These are phyloP conservation scores for Trichoderma erinaceum DNA, from an alignment of 495 filamentous ascomycete species.

Conservation along the genomic window DNA sequence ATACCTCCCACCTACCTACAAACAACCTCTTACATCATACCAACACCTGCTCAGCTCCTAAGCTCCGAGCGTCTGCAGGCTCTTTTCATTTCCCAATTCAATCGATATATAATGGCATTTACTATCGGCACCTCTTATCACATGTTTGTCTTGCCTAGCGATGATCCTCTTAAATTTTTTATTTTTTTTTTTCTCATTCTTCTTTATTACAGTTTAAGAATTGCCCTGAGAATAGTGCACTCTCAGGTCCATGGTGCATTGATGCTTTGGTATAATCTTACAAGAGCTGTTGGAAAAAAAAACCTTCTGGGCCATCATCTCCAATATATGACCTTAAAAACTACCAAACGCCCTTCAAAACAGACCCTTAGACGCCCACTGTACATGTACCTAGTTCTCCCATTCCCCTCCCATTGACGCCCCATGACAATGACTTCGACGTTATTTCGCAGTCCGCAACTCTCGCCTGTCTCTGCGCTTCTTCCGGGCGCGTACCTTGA, in stretches of 20 bases:
- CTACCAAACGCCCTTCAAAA: constrained; percentile 8
- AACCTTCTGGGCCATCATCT: not conserved
- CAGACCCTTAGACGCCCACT: not conserved
- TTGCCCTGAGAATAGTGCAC: not conserved
- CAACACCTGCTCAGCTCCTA: too few relatives aligned
- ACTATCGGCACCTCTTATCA: too few relatives aligned
- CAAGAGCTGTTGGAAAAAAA: not conserved
- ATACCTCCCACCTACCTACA: too few relatives aligned
- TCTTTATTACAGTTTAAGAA: not conserved
- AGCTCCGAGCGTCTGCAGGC: too few relatives aligned
- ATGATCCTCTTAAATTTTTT: not conserved
- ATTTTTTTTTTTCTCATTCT: not conserved
- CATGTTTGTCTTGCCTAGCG: too few relatives aligned
- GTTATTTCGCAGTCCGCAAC: constrained; percentile 5
- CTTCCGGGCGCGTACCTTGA: constrained; percentile 59
- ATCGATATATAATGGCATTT: too few relatives aligned
- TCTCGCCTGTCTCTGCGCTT: constrained; percentile 37
- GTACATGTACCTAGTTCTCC: not conserved
- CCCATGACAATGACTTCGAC: constrained; percentile 3
- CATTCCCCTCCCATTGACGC: constrained; percentile 14
- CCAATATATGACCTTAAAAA: not conserved
- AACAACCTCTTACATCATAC: too few relatives aligned
- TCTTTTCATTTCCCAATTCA: too few relatives aligned
- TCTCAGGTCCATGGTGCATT: not conserved
- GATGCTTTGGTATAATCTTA: not conserved